Conservation (phyloP, 139 green algal genomes). For the Chlamydomonas applanata region DNA sequence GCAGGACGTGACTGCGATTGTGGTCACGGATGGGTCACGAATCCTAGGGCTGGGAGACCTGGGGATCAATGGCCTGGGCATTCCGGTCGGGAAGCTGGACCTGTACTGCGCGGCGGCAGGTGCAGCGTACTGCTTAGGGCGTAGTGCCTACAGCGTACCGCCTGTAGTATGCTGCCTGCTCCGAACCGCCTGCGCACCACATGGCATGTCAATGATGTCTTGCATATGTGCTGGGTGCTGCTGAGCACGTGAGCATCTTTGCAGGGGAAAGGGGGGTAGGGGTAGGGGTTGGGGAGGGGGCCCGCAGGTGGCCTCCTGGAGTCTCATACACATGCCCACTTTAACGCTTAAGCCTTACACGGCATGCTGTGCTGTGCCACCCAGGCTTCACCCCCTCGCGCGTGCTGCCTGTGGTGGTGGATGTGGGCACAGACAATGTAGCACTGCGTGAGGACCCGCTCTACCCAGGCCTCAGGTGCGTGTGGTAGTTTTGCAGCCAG, state of each 20-base stretch:
- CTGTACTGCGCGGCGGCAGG: slow-evolving; percentile 86
- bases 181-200: no score
- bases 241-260: no score
- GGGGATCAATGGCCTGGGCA: slow-evolving; percentile 79
- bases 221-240: no score
- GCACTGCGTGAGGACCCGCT: slow-evolving; percentile 69
- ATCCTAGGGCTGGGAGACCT: slow-evolving; percentile 82
- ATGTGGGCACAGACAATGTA: slow-evolving; percentile 92
- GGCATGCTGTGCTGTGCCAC: not conserved
- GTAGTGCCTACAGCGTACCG: no score
- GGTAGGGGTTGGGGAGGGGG: no score
- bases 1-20: slow-evolving; percentile 60
- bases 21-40: slow-evolving; percentile 71
- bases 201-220: no score
- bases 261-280: no score
- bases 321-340: no score
- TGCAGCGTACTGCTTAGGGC: not conserved
- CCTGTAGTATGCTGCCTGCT: no score
- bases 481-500: no score
- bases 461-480: slow-evolving; percentile 27
- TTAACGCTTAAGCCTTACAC: no score
- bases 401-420: slow-evolving; percentile 86
- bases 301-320: no score
- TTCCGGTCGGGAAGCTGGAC: slow-evolving; percentile 87
- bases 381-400: slow-evolving; percentile 79